Percentiles rank a stretch among this genome's conserved stretches.
phyloP scores from a whole-genome alignment of 345 rosid genomes.

The Eucalyptus marginata region DNA sequence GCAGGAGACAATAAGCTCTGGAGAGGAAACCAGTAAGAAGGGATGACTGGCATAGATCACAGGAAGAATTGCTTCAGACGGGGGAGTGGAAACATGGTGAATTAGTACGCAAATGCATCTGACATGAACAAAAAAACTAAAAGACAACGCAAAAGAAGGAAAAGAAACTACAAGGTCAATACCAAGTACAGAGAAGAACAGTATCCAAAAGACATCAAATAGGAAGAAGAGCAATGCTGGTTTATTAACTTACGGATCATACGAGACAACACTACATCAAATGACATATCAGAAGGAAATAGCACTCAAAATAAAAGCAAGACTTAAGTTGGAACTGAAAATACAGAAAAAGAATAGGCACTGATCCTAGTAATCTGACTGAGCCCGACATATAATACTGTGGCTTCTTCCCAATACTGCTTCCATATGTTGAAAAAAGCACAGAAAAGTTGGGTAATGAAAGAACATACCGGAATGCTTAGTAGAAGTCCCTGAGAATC shows the following conservation, averaged over 20 bases:
- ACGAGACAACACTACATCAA: not conserved
- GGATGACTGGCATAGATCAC: not conserved
- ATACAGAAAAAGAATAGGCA: not conserved
- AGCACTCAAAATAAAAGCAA: not conserved
- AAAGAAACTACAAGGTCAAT: not conserved
- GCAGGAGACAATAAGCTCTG: not conserved
- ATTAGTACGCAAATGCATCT: not conserved
- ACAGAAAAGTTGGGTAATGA: not conserved
- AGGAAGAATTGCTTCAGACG: not conserved
- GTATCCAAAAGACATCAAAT: not conserved
- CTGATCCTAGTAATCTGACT: not conserved
- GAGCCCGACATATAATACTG: not conserved
- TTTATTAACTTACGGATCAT: not conserved
- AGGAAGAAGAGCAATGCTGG: not conserved
- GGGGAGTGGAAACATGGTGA: not conserved
- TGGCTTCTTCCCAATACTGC: not conserved
- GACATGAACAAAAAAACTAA: not conserved
- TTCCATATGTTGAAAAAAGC: not conserved
- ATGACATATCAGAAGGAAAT: not conserved
- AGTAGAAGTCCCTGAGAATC: conserved; percentile 35
- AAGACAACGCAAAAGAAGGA: not conserved
- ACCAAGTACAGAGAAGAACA: not conserved
- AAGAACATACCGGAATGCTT: conserved; percentile 56
- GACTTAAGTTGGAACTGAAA: not conserved
- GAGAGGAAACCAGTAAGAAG: not conserved